Percentiles rank a stretch among this genome's conserved stretches.
Conservation (phyloP, 768 basidiomycete genomes). For the Suillus occidentalis region DNA sequence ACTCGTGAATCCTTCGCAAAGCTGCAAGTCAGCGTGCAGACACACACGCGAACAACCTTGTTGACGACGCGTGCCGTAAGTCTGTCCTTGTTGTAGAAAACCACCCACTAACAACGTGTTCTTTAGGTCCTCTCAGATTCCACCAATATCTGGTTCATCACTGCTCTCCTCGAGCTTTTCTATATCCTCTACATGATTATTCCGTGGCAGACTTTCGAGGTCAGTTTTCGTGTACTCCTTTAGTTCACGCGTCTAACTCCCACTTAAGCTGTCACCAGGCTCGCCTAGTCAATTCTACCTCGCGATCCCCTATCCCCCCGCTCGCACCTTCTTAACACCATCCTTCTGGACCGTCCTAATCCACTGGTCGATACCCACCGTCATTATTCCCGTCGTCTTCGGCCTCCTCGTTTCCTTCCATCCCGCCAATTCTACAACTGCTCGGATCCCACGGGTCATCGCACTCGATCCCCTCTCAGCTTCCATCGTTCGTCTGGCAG, state of each 20-base stretch:
- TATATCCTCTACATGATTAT: conserved; percentile 52
- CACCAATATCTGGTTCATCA: conserved; percentile 57
- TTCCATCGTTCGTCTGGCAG: conserved; percentile 62
- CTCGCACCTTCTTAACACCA: conserved; percentile 41
- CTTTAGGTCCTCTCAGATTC: conserved; percentile 65
- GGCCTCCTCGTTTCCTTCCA: conserved; percentile 66
- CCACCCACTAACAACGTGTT: conserved; percentile 4
- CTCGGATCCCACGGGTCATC: conserved; percentile 22
- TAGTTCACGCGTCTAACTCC: background rate
- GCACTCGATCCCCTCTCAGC: conserved; percentile 63
- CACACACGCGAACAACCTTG: conserved; percentile 21
- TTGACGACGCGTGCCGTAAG: conserved; percentile 30
- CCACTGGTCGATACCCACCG: conserved; percentile 63
- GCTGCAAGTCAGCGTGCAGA: conserved; percentile 19
- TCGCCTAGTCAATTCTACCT: conserved; percentile 16
- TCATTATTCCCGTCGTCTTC: conserved; percentile 56
- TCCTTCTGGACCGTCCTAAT: conserved; percentile 55
- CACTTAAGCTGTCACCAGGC: background rate
- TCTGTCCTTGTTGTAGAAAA: background rate
- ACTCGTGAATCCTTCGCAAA: conserved; percentile 22
- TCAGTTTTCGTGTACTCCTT: conserved; percentile 26
- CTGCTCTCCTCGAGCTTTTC: conserved; percentile 52
- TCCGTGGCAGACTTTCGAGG: conserved; percentile 51
- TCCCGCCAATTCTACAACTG: conserved; percentile 35
- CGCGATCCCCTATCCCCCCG: conserved; percentile 49